Evolutionary conservation across 2,329 filamentous ascomycete species (phyloP), one percentile per base, ranked within the genome.

Genomic region (Aspergillus brasiliensis): DNA sequence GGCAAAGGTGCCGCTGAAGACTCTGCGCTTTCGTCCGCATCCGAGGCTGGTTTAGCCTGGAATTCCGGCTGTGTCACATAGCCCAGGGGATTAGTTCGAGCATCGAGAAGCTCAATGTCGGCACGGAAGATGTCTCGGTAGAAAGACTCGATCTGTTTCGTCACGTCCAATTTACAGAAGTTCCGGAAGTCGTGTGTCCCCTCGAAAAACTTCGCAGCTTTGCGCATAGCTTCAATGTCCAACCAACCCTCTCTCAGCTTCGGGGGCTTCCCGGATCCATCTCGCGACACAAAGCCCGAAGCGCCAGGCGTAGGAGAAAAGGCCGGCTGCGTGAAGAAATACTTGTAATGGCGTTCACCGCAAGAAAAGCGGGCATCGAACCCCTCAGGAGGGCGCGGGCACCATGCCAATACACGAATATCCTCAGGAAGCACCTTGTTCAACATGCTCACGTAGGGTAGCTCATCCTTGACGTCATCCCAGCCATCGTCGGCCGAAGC

Each of bases 261-360:
- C 13, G 67, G 64, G 17, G 58, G 59, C 11, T 65, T 42, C 27
- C 70, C 68, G 3, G 66, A 62, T 65, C 63, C 59, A 25, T 57
- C 62, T 53, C 70, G 67, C 65, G 67, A 71, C 37, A 79, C 78
- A 48, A 85, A 75, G 5, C 84, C 85, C 38, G 83, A 62, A 19
- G 81, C 71, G 1, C 82, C 78, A 0, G 89, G 86, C 4, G 85
- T 81, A 0, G 92, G 92, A 2, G 86, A 80, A 71, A 92, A 97
- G 1, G 90, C 91, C 0, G 95, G 95, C 73, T 97, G 92, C 0
- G 95, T 98, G 80, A 99, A 99, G 81, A 97, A 98, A 78, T 99
- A 99, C 59, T 91, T 88, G 80, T 99, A 99, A 66, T 91, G 89
- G 21, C 95, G 85, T 77, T 97, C 92, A 62, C 89, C 87, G 77